Evolutionary conservation across 2,329 filamentous ascomycete genomes (phyloP), one percentile per base, ranked within the genome.

Genomic region (Exophiala mesophila): DNA sequence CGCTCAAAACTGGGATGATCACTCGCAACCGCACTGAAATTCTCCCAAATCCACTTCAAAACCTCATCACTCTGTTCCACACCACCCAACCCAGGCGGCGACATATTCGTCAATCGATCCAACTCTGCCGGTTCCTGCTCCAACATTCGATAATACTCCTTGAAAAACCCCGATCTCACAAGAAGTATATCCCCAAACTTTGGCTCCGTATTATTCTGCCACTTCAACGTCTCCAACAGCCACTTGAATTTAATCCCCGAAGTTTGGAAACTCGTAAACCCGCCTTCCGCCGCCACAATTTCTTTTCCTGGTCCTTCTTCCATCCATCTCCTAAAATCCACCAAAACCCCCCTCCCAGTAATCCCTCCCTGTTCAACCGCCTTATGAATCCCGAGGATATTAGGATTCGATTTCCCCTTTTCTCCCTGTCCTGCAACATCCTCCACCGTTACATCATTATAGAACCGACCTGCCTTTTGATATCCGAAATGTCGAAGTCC

Each of bases 321-420:
- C 7, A 47, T 53, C 63, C 67, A 76, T 1, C 64, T 55, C 4
- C 55, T 58, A 36, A 66, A 71, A 58, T 73, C 70, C 15, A 73
- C 53, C 15, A 73, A 61, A n/a, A 73, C 63, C n/a, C 69, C 69
- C 3, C 70, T 65, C 20, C 68, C 69, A 34, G 68, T 63, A 18
- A 71, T 63, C 2, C 66, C 65, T 18, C 64, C 63, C 2, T 59
- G 59, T 28, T 63, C 58, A 7, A 59, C 60, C 7, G 58, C 58
- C 23, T 60, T 65, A 63, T 53, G 52, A 15, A 56, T 51, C 9
- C 53, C 53, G 23, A 56, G 47, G 3, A 54, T 34, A 26, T 54
- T 49, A 3, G 53, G 47, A 23, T 51, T 50, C 18, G 41, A 13
- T 3, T 36, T 19, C 26, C 51, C 49, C 19, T 37, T 38, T 1